Evolutionary conservation across 2,329 filamentous ascomycete genomes (phyloP).

Genomic region (Graphilbum ipis-grandicollis): DNA sequence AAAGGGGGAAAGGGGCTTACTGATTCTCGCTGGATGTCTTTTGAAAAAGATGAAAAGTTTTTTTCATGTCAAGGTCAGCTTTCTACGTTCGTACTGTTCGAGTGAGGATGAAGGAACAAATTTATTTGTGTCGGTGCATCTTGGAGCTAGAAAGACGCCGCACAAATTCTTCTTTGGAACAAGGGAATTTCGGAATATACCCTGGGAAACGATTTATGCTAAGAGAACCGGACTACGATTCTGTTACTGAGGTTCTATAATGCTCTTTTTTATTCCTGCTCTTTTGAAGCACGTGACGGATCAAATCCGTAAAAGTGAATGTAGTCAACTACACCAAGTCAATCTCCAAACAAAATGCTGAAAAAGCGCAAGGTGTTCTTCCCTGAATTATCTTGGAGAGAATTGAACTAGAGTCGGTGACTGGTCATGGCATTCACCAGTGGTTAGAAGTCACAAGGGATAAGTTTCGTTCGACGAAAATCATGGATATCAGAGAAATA

Average conservation of each 20-base stretch:
- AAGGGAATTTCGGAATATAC: conserved; percentile 11
- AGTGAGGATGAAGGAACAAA: conserved; percentile 5
- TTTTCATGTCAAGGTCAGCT: conserved; percentile 1
- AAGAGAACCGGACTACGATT: conserved; percentile 8
- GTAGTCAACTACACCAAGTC: too few relatives aligned
- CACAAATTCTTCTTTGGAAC: conserved; percentile 5
- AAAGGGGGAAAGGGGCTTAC: conserved; percentile 4
- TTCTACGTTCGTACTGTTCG: conserved; percentile 2
- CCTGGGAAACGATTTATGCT: conserved; percentile 8
- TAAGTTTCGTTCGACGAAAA: not conserved
- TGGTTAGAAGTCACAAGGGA: not conserved
- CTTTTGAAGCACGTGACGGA: too few relatives aligned
- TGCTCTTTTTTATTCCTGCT: conserved; percentile 1
- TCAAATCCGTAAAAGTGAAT: too few relatives aligned
- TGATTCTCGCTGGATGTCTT: conserved; percentile 4
- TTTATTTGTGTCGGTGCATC: conserved; percentile 1
- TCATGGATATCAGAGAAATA: not conserved
- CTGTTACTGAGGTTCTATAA: conserved; percentile 4
- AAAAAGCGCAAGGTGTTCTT: too few relatives aligned
- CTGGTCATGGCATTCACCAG: too few relatives aligned
- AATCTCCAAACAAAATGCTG: too few relatives aligned
- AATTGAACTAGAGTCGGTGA: too few relatives aligned
- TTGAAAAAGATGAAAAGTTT: conserved; percentile 1
- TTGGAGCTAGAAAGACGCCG: conserved; percentile 1
- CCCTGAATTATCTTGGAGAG: not conserved